Evolutionary conservation across 768 basidiomycete species (phyloP), one percentile per base, ranked within the genome.

Genomic region (Filobasidium floriforme): DNA sequence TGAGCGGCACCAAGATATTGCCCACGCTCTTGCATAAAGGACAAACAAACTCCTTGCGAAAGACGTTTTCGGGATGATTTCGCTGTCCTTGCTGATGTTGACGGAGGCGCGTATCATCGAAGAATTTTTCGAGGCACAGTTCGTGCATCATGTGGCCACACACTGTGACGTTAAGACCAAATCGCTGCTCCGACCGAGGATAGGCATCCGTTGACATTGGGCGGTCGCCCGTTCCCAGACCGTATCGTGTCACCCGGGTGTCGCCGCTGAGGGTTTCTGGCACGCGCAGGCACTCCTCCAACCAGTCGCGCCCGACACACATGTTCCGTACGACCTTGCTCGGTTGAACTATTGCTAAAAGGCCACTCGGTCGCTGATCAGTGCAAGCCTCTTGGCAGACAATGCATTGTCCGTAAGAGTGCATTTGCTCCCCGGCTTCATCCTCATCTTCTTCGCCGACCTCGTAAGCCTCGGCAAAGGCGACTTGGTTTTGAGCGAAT

Each of bases 141-240:
- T 93, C 80, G 79, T 99, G 96, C 92, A 99, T 98, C 83, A 93
- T 86, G 75, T 98, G 96, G 40, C 88, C 91, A 77, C 94, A 98
- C 44, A 91, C 87, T 0, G 92, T 92, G 11, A 87, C 81, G 73
- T 92, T 83, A 14, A 97, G 81, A 1, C 92, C 92, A 75, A 94
- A 94, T 29, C 87, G 86, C 1, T 88, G 88, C 68, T 85, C 85
- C 32, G 68, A 60, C 9, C 80, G 73, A 18, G 79, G 75, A 40
- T 79, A 79, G 1, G 72, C 76, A 37, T 77, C 73, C 14, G 77
- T 70, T 14, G 68, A 44, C 1, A 61, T 24, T 0, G 73, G 73
- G 54, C 77, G 73, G 32, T 70, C 69, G 9, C 67, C 51, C 4
- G 69, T 62, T 4, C 66, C 70, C 26, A 69, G 61, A 2, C 73